phyloP scores from a whole-genome alignment of 2,329 filamentous ascomycete genomes.

The Alternaria sp. region DNA sequence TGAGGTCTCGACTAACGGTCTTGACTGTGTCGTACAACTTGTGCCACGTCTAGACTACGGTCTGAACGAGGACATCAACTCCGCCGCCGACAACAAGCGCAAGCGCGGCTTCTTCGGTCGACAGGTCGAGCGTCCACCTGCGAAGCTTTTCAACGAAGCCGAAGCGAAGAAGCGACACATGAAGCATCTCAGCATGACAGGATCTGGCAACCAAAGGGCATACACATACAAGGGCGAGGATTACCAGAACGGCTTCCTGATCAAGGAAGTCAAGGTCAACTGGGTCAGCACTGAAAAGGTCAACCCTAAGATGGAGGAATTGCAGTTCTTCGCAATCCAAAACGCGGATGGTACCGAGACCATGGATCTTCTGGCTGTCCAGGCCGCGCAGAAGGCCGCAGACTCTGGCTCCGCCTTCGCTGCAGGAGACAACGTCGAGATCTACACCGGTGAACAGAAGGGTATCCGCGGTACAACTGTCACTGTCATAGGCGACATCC shows the following conservation, averaged over 20 bases:
- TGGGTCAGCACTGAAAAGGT: constrained; percentile 86
- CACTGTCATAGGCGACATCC: constrained; percentile 88
- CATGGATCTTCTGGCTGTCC: constrained; percentile 87
- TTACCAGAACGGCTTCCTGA: constrained; percentile 90
- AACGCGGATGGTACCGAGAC: constrained; percentile 93
- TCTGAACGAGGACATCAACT: constrained; percentile 75
- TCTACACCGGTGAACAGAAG: constrained; percentile 93
- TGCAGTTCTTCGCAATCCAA: constrained; percentile 89
- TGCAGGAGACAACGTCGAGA: constrained; percentile 93
- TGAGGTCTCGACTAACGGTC: constrained; percentile 89
- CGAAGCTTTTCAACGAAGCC: constrained; percentile 88
- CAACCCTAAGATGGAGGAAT: constrained; percentile 91
- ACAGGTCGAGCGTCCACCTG: constrained; percentile 75
- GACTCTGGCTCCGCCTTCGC: constrained; percentile 84
- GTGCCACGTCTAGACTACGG: constrained; percentile 94
- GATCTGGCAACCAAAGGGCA: constrained; percentile 66
- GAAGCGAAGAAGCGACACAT: constrained; percentile 90
- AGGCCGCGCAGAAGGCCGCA: constrained; percentile 85
- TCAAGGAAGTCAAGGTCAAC: constrained; percentile 93
- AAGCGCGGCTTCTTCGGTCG: constrained; percentile 67
- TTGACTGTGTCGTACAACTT: constrained; percentile 84
- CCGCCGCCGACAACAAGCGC: constrained; percentile 67
- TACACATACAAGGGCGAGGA: constrained; percentile 89
- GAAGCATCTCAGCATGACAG: constrained; percentile 62
- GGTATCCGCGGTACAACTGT: constrained; percentile 86